Base-by-base conservation (phyloP, 148 eudicot species). In the Silene latifolia region DNA sequence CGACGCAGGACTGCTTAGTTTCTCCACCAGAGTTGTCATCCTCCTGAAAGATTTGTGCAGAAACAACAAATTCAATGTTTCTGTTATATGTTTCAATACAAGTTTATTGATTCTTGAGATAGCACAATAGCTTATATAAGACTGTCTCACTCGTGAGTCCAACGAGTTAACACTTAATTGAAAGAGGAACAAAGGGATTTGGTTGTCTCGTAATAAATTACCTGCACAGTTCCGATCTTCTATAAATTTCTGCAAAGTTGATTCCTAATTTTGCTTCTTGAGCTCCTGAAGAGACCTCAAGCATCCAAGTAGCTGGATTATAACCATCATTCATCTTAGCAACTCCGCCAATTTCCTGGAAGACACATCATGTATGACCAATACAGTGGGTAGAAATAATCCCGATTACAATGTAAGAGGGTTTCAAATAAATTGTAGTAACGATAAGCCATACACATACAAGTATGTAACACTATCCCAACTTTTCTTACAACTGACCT, bases 291-390 rank as follows among this genome's bases (percentile, higher is more conserved):
- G 83, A 72, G 25, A 76, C 80, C 61, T 80, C 83, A 56, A 80
- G n/a, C 24, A 76, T 79, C 83, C 83, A 80, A 27, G 80, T 72
- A 46, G 83, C 83, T 12, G 83, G 83, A 39, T 80, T 80, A 48
- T 67, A 72, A 18, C 83, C 83, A 29, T 80, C 76, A 66, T 42
- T 80, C 21, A 80, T 80, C 72, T 80, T 76, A 8, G 68, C 47
- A 42, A 76, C 42, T 14, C 83, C 83, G 59, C 47, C 25, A 39
- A 76, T 76, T 64, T 65, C 53, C 83, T 80, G 3, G 24, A 21
- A 63, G 27, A 44, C 18, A 32, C 48, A n/a, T n/a, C 15, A 4
- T 42, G 9, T 53, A 44, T 0, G 8, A 25, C 15, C 9, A 8
- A 6, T 14, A 20, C 29, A 35, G 6, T 5, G 39, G 39, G 0